A percentile compares a stretch with the other conserved stretches of the same genome.
phyloP scores from a whole-genome alignment of 2,329 filamentous ascomycete genomes.

The Aspergillus sp. region DNA sequence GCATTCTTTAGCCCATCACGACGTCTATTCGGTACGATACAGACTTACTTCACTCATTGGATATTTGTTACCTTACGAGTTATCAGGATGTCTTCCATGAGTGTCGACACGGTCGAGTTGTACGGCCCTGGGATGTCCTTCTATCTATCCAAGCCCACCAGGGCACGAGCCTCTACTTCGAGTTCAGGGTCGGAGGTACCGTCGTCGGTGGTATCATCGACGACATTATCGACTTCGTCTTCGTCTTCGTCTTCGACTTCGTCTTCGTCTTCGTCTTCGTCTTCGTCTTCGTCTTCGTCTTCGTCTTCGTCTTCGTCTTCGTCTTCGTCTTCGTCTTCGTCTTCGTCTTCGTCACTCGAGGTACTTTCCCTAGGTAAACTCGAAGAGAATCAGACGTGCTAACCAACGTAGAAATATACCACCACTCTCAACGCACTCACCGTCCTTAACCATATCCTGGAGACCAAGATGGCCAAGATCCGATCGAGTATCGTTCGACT shows the following conservation, averaged over 20 bases:
- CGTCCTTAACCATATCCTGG: conserved; percentile 21
- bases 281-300: too few relatives aligned
- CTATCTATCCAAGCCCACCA: conserved; percentile 9
- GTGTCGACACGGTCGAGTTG: conserved; percentile 7
- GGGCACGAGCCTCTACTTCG: neutral
- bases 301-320: too few relatives aligned
- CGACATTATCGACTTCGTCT: neutral
- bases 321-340: neutral
- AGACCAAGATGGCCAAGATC: conserved; percentile 18
- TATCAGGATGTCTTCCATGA: conserved; percentile 5
- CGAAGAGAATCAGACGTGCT: neutral
- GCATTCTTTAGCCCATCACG: too few relatives aligned
- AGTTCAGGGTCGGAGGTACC: neutral
- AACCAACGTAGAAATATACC: conserved; percentile 11
- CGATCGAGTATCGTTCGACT: conserved; percentile 14
- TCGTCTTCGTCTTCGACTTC: conserved; percentile 1
- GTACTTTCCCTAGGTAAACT: conserved; percentile 5
- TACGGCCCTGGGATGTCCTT: conserved; percentile 18
- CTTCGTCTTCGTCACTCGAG: conserved; percentile 4
- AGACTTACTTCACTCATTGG: too few relatives aligned
- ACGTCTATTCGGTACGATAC: too few relatives aligned
- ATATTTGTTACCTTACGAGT: too few relatives aligned
- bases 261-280: too few relatives aligned
- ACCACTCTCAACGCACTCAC: conserved; percentile 16
- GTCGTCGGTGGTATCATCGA: neutral